Percentiles rank a stretch among this genome's conserved stretches.
phyloP scores from a whole-genome alignment of 1,284 basidiomycete species.

The Trichosporon sp. region DNA sequence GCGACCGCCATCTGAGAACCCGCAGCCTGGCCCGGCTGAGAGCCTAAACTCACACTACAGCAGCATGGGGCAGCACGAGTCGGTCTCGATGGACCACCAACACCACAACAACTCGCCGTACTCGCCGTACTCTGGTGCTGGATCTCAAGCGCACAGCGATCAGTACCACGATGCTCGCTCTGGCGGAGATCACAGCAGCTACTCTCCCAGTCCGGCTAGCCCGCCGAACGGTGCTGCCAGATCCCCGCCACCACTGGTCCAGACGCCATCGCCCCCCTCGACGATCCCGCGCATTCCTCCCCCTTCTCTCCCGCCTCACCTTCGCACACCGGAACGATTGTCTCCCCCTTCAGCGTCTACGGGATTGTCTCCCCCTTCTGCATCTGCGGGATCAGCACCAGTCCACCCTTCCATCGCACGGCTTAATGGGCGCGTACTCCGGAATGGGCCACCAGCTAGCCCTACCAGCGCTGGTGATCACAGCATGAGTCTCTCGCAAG shows the following conservation, averaged over 20 bases:
- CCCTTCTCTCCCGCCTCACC: not conserved
- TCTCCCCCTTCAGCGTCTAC: not conserved
- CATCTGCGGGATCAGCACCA: not conserved
- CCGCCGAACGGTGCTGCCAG: not conserved
- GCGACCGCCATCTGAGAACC: not conserved
- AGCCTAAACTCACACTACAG: not conserved
- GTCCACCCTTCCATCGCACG: not conserved
- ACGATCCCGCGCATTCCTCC: not conserved
- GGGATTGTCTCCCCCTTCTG: not conserved
- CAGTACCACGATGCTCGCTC: not conserved
- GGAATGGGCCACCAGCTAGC: not conserved
- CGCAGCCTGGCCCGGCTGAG: not conserved
- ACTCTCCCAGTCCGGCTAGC: not conserved
- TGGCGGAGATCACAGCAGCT: not conserved
- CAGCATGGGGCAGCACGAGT: not conserved
- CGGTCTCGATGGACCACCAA: not conserved
- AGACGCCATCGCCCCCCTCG: not conserved
- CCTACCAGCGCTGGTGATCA: not conserved
- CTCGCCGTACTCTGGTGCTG: not conserved
- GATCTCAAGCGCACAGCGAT: not conserved
- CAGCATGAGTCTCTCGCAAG: constrained; percentile 6
- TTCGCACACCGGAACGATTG: not conserved
- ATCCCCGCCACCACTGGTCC: not conserved
- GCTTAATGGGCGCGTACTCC: not conserved
- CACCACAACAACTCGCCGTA: not conserved